Conservation (phyloP, 169 alveolate genomes). For the Plasmodium coatneyi region DNA sequence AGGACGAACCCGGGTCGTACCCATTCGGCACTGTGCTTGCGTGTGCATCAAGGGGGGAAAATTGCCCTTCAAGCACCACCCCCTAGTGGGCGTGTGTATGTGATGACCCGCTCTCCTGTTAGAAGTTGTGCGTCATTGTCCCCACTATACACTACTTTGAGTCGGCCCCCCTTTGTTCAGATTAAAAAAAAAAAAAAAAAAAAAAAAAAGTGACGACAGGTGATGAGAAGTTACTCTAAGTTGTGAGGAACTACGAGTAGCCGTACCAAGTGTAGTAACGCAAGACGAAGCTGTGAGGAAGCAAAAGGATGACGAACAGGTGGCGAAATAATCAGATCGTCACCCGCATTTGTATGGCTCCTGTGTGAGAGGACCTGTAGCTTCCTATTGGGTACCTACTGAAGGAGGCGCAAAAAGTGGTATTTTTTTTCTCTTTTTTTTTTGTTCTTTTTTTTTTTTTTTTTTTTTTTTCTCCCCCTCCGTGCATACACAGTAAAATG, state of each 20-base stretch:
- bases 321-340: background rate
- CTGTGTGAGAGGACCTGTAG: background rate
- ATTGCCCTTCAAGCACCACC: background rate
- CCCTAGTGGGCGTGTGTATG: background rate
- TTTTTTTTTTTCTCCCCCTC: background rate
- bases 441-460: background rate
- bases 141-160: background rate
- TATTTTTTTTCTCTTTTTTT: background rate
- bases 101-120: background rate
- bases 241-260: background rate
- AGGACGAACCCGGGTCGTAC: background rate
- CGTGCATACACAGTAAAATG: background rate
- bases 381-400: background rate
- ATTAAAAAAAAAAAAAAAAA: too few species aligned
- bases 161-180: background rate
- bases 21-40: background rate
- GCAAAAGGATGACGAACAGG: background rate
- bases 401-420: background rate
- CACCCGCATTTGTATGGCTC: background rate
- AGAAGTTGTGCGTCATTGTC: background rate
- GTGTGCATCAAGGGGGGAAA: background rate
- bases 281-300: background rate
- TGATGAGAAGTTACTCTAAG: background rate
- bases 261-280: background rate
- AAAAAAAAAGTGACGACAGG: background rate